Evolutionary conservation across 2,329 filamentous ascomycete genomes (phyloP), one percentile per base, ranked within the genome.

Genomic region (Madurella mycetomatis): DNA sequence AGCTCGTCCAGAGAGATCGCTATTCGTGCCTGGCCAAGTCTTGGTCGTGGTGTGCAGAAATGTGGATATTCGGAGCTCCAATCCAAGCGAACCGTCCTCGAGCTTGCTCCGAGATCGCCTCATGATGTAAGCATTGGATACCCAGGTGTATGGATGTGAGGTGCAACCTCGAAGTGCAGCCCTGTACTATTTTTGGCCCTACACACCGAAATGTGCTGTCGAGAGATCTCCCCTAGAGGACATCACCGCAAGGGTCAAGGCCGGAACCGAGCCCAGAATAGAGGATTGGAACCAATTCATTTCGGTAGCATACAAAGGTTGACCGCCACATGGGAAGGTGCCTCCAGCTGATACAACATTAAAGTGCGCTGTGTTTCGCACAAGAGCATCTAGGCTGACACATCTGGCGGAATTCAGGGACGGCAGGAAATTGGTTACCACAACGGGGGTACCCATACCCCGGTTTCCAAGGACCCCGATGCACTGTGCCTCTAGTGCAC

Each of bases 401-500:
- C 19, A 34, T 40, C 40, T 30, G 45, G 44, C 42, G 37, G 37
- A 30, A 8, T 32, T 17, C 43, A 46, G 47, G 39, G 50, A 52
- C 53, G 56, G 56, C 56, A 54, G 43, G 53, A 58, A 46, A 58
- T 58, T 58, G 51, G 41, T 47, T 54, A 31, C 37, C 51, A 45
- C 50, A 15, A 48, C 17, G 25, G 18, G 32, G 46, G 16, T 49
- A 48, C 45, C 50, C 39, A 34, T 39, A 47, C 47, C 47, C 44
- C 44, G 53, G 50, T 44, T 34, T 46, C 13, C 12, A 34, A 50
- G 51, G 44, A 49, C 52, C 49, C 49, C 47, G 19, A 19, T 37
- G 37, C 46, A 37, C 49, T 41, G 49, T 52, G 49, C 49, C 42
- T 41, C 49, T 13, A 30, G 43, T 37, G 34, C 41, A 45, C 9